Conservation (phyloP, 192 early-diverging fungal genomes). For the Globomyces pollinis-pini region DNA sequence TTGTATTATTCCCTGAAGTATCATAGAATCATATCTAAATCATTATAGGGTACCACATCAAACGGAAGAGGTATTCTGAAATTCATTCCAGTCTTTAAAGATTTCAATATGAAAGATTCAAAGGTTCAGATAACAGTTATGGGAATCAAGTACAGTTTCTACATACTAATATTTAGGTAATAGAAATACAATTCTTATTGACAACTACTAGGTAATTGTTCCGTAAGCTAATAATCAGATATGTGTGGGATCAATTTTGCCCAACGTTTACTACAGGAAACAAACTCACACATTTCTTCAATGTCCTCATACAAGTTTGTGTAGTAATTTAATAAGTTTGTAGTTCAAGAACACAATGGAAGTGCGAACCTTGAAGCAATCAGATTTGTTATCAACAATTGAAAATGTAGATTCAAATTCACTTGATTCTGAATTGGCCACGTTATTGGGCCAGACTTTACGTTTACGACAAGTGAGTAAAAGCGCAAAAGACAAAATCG, state of each 20-base stretch:
- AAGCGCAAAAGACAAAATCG: constrained; percentile 60
- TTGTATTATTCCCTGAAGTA: constrained; percentile 61
- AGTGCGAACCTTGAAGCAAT: constrained; percentile 35
- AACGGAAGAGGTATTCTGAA: constrained; percentile 81
- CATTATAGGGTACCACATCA: constrained; percentile 56
- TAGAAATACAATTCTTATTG: background rate
- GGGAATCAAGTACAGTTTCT: constrained; percentile 50
- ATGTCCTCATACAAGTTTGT: constrained; percentile 51
- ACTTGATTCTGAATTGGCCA: constrained; percentile 49
- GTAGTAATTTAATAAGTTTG: too few species aligned
- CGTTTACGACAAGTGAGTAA: constrained; percentile 61
- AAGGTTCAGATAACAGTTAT: constrained; percentile 51
- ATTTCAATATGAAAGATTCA: constrained; percentile 46
- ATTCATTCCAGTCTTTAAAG: constrained; percentile 64
- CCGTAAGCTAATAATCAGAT: too few species aligned
- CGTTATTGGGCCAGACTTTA: constrained; percentile 50
- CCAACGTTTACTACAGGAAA: constrained; percentile 60
- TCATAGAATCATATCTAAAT: background rate
- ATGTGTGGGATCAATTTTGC: constrained; percentile 52
- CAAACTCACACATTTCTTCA: constrained; percentile 38
- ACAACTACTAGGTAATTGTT: constrained; percentile 25
- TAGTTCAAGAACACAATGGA: constrained; percentile 42
- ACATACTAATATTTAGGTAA: too few species aligned
- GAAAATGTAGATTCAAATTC: constrained; percentile 44
- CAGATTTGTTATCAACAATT: background rate